Conservation (phyloP, 2,329 filamentous ascomycete species). For the Spiromastix sp. region DNA sequence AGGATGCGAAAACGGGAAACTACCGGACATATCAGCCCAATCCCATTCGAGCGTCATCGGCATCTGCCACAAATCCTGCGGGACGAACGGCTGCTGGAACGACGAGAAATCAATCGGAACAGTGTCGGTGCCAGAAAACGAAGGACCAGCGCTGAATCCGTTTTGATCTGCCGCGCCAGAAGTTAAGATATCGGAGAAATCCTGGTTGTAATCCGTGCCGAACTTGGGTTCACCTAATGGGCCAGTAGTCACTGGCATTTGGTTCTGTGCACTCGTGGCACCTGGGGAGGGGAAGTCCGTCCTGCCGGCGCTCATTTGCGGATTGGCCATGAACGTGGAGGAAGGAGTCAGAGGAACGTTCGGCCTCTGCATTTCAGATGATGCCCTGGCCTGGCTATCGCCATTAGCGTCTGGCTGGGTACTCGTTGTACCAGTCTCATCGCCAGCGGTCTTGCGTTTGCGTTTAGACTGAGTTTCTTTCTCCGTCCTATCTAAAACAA, state of each 20-base stretch:
- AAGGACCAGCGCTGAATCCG: slow-evolving; percentile 22
- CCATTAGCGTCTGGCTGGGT: neutral
- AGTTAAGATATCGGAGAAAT: slow-evolving; percentile 23
- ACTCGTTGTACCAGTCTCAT: slow-evolving; percentile 19
- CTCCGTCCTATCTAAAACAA: slow-evolving; percentile 84
- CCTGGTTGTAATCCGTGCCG: slow-evolving; percentile 6
- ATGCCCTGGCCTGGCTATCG: neutral
- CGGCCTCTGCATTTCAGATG: slow-evolving; percentile 4
- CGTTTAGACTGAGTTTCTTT: slow-evolving; percentile 68
- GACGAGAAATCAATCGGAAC: slow-evolving; percentile 28
- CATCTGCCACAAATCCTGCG: slow-evolving; percentile 89
- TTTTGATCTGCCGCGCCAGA: slow-evolving; percentile 23
- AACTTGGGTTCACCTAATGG: slow-evolving; percentile 4
- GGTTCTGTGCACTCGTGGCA: neutral
- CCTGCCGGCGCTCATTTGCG: neutral
- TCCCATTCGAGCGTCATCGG: slow-evolving; percentile 95
- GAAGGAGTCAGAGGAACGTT: too few species aligned
- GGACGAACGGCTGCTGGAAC: slow-evolving; percentile 79
- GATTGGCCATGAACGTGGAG: neutral
- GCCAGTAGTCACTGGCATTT: neutral
- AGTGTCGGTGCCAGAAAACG: slow-evolving; percentile 20
- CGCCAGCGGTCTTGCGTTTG: slow-evolving; percentile 70
- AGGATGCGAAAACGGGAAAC: slow-evolving; percentile 17
- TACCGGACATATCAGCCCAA: slow-evolving; percentile 41
- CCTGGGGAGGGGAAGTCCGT: neutral